Percentiles rank a stretch among this genome's conserved stretches.
These are phyloP conservation scores for Amanita molliuscula DNA, from an alignment of 768 basidiomycete genomes.

Conservation along the genomic window DNA sequence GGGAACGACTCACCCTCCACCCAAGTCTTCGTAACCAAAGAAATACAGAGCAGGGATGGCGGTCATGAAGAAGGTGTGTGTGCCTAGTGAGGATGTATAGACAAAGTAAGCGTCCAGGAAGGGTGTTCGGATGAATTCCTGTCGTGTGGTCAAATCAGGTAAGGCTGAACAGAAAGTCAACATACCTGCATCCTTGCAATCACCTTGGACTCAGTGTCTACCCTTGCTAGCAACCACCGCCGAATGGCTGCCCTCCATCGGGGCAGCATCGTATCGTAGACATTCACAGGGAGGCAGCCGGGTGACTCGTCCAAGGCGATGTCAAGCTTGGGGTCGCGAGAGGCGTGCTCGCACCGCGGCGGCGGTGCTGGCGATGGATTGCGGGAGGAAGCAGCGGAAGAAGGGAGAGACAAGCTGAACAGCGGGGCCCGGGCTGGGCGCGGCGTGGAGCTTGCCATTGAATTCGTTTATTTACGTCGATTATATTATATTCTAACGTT, in stretches of 20 bases:
- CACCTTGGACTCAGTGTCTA: constrained; percentile 48
- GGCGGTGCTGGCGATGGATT: not conserved
- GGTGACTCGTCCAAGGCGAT: constrained; percentile 10
- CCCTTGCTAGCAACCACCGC: constrained; percentile 35
- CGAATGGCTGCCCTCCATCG: constrained; percentile 60
- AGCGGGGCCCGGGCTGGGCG: not conserved
- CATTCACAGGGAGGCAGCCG: constrained; percentile 30
- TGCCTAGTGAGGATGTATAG: constrained; percentile 69
- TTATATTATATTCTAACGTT: not conserved
- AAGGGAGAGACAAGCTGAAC: constrained; percentile 4
- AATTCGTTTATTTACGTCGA: not conserved
- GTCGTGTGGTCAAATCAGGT: not conserved
- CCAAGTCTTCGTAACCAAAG: constrained; percentile 69
- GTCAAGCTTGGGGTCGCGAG: constrained; percentile 2
- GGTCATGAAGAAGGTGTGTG: constrained; percentile 91
- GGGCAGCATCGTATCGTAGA: constrained; percentile 55
- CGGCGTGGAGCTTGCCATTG: not conserved
- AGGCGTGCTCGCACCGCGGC: not conserved
- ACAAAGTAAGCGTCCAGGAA: constrained; percentile 78
- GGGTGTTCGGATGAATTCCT: constrained; percentile 49
- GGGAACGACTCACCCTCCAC: constrained; percentile 50
- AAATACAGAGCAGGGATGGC: constrained; percentile 81
- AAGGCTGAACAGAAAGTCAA: not conserved
- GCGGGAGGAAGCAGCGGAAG: constrained; percentile 6
- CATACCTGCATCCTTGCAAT: constrained; percentile 62